Evolutionary conservation across 169 alveolate genomes (phyloP).

Genomic region (Babesia gibsoni): DNA sequence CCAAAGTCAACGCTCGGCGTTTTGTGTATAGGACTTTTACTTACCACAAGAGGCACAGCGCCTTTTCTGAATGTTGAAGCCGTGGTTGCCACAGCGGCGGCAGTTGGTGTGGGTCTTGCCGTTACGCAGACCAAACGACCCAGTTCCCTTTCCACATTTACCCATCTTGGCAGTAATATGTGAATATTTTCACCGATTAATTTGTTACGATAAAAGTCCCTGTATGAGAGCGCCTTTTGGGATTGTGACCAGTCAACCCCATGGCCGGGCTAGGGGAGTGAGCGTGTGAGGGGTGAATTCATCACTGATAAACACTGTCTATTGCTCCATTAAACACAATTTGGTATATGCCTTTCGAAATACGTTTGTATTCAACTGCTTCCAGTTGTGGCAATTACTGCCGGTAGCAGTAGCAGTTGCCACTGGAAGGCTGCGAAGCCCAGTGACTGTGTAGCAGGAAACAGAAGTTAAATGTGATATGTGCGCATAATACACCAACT

Average conservation of each 20-base stretch:
- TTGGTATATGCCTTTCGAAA: too few species aligned
- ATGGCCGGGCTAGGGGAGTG: conserved; percentile 35
- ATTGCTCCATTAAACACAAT: too few species aligned
- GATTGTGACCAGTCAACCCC: conserved; percentile 25
- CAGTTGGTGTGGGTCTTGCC: conserved; percentile 95
- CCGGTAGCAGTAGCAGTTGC: too few species aligned
- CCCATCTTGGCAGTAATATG: conserved; percentile 74
- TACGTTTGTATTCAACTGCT: too few species aligned
- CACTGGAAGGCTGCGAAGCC: too few species aligned
- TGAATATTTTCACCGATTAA: background rate
- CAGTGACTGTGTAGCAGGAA: too few species aligned
- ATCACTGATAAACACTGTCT: too few species aligned
- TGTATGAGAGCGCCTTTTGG: background rate
- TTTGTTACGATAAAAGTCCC: background rate
- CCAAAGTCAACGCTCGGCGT: background rate
- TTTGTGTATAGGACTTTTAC: background rate
- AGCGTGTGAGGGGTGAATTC: too few species aligned
- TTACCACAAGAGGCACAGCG: conserved; percentile 94
- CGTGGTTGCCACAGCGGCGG: conserved; percentile 93
- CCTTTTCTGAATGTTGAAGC: conserved; percentile 92
- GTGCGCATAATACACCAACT: too few species aligned
- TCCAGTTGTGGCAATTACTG: too few species aligned
- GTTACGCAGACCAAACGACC: conserved; percentile 94
- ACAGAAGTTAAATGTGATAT: too few species aligned
- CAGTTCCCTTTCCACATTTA: conserved; percentile 95